These are phyloP conservation scores for Akanthomyces uredinophilus DNA, from an alignment of 2,329 filamentous ascomycete genomes.

Conservation along the genomic window DNA sequence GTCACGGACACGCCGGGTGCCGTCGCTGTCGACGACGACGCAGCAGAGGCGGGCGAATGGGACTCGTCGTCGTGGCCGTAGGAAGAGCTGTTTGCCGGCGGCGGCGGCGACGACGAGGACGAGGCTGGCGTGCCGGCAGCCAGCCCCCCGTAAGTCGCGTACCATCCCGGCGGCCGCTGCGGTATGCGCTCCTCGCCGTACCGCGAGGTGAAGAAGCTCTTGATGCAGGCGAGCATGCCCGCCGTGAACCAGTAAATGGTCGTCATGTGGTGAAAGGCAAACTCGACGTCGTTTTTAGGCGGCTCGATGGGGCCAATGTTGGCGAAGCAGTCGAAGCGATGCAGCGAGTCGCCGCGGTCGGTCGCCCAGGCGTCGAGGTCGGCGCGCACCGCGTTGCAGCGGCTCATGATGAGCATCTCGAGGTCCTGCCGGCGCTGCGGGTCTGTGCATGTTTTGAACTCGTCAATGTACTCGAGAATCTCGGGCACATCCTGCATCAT, in stretches of 20 bases:
- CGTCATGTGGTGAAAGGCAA: slow-evolving; percentile 16
- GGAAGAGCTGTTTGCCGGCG: neutral
- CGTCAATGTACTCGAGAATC: slow-evolving; percentile 25
- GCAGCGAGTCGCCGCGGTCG: slow-evolving; percentile 13
- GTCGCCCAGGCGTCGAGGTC: slow-evolving; percentile 16
- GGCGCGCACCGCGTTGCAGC: slow-evolving; percentile 13
- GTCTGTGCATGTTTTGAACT: slow-evolving; percentile 19
- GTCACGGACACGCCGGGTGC: slow-evolving; percentile 4
- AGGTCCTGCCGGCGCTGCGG: neutral
- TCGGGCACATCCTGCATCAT: slow-evolving; percentile 26
- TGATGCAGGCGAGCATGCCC: slow-evolving; percentile 11
- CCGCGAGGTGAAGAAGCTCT: slow-evolving; percentile 9
- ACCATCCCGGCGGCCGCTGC: neutral
- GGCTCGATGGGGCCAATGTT: slow-evolving; percentile 9
- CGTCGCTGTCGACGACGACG: neutral
- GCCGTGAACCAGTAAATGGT: slow-evolving; percentile 17
- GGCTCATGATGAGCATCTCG: slow-evolving; percentile 14
- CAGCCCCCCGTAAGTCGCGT: neutral
- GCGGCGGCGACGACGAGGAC: neutral
- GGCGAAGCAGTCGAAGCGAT: slow-evolving; percentile 16
- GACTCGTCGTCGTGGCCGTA: neutral
- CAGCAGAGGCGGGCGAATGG: neutral
- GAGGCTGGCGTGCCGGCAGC: neutral
- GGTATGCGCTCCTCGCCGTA: slow-evolving; percentile 5
- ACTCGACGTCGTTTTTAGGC: slow-evolving; percentile 16